Conservation (phyloP, 176 grass and related monocot genomes). For the Stipa capillata region DNA sequence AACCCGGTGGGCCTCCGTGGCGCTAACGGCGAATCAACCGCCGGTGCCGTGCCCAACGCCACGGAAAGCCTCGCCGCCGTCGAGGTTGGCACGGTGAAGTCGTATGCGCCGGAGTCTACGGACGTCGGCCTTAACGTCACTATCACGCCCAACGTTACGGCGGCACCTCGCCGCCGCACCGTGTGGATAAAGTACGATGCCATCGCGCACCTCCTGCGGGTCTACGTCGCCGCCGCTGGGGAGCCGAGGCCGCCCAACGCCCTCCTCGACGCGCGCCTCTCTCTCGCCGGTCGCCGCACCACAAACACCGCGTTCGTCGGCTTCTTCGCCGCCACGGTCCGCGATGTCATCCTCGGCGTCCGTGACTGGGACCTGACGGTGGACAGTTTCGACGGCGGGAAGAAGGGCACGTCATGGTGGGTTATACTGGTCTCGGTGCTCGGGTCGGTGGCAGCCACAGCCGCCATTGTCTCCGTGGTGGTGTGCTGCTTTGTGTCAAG, state of each 20-base stretch:
- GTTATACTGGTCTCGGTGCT: constrained; percentile 1
- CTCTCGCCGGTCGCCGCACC: background rate
- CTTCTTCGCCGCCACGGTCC: background rate
- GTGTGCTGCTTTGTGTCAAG: background rate
- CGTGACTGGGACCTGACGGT: constrained; percentile 6
- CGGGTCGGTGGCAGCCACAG: background rate
- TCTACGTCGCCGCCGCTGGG: background rate
- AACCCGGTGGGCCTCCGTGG: background rate
- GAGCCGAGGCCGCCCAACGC: background rate
- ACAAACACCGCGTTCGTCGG: background rate
- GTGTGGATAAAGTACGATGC: constrained; percentile 29
- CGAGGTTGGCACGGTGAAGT: background rate
- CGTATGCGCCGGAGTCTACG: background rate
- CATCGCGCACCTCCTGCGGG: background rate
- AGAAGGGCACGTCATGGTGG: constrained; percentile 5
- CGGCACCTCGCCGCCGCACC: background rate
- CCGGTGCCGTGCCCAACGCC: background rate
- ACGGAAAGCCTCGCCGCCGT: background rate
- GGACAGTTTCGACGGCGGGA: background rate
- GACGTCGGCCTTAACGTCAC: constrained; percentile 28
- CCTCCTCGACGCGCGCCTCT: background rate
- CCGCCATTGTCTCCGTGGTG: background rate
- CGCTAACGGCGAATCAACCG: background rate
- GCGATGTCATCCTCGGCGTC: background rate
- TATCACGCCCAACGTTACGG: background rate